Conservation (phyloP, 140 eudicot genomes). For the Ambrosia hybrid region DNA sequence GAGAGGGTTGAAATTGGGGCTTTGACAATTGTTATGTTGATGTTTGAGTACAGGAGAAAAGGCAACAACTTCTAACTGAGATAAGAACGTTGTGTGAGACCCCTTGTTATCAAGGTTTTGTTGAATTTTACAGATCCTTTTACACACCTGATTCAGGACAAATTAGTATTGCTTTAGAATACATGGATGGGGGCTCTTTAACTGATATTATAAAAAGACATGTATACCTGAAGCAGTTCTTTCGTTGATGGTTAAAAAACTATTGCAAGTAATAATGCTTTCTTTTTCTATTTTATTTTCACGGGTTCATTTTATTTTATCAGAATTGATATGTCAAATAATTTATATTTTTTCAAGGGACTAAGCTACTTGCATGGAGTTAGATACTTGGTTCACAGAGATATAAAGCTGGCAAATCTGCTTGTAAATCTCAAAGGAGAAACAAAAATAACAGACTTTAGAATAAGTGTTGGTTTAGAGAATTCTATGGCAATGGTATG, state of each 20-base stretch:
- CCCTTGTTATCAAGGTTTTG: conserved; percentile 79
- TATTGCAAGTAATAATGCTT: conserved; percentile 53
- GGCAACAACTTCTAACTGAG: conserved; percentile 93
- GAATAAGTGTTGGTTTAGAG: too few relatives aligned
- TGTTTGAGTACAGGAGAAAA: conserved; percentile 62
- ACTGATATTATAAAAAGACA: conserved; percentile 71
- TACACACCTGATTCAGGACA: conserved; percentile 98
- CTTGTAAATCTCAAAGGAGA: too few relatives aligned
- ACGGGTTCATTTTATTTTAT: not conserved
- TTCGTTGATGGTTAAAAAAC: conserved; percentile 56
- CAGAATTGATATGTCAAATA: not conserved
- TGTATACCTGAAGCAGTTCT: conserved; percentile 57
- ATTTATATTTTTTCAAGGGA: conserved; percentile 43
- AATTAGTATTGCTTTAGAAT: conserved; percentile 92
- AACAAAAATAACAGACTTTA: too few relatives aligned
- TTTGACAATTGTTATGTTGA: too few relatives aligned
- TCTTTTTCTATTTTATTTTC: not conserved
- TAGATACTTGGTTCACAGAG: too few relatives aligned
- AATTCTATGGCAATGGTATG: too few relatives aligned
- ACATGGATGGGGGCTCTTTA: conserved; percentile 97
- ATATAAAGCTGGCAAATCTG: too few relatives aligned
- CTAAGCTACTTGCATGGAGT: too few relatives aligned
- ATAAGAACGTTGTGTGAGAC: conserved; percentile 51
- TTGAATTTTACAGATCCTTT: conserved; percentile 91
- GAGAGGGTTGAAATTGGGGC: too few relatives aligned